Conservation (phyloP, 1,139 yeast species). For the Yamadazyma epiphylla region DNA sequence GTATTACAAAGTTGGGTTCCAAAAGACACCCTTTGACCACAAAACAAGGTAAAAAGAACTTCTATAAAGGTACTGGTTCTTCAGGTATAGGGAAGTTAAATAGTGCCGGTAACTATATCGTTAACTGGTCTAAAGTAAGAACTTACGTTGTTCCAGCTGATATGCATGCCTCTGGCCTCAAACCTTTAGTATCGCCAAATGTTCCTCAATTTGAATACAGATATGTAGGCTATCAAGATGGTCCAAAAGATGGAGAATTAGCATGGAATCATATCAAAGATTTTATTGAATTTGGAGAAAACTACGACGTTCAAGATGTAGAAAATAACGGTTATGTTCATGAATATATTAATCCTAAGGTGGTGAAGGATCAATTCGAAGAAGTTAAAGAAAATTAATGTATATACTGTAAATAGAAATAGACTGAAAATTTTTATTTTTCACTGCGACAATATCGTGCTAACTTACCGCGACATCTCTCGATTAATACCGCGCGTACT, state of each 20-base stretch:
- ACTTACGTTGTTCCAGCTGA: slow-evolving; percentile 82
- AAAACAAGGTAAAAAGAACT: slow-evolving; percentile 91
- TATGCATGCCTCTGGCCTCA: slow-evolving; percentile 42
- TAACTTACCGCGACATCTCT: not conserved
- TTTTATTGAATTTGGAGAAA: slow-evolving; percentile 69
- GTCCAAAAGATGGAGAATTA: slow-evolving; percentile 70
- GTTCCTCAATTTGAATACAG: slow-evolving; percentile 68
- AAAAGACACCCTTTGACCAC: slow-evolving; percentile 84
- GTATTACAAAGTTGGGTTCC: slow-evolving; percentile 70
- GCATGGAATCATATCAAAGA: slow-evolving; percentile 72
- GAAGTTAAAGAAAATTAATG: slow-evolving; percentile 6
- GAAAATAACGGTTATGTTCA: slow-evolving; percentile 41
- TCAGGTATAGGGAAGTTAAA: slow-evolving; percentile 87
- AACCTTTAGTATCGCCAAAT: slow-evolving; percentile 69
- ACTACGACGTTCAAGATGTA: slow-evolving; percentile 36
- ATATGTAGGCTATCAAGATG: slow-evolving; percentile 66
- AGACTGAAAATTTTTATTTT: not conserved
- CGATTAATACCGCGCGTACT: not conserved
- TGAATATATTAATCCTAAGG: slow-evolving; percentile 30
- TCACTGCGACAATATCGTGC: not conserved
- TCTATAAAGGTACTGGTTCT: slow-evolving; percentile 94
- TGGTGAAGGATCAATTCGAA: slow-evolving; percentile 7
- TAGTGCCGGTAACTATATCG: slow-evolving; percentile 65
- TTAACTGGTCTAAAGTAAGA: slow-evolving; percentile 83
- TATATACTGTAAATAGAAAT: slow-evolving; percentile 4